These are phyloP conservation scores for Quercus engelmannii DNA, from an alignment of 306 rosid species.

Conservation along the genomic window DNA sequence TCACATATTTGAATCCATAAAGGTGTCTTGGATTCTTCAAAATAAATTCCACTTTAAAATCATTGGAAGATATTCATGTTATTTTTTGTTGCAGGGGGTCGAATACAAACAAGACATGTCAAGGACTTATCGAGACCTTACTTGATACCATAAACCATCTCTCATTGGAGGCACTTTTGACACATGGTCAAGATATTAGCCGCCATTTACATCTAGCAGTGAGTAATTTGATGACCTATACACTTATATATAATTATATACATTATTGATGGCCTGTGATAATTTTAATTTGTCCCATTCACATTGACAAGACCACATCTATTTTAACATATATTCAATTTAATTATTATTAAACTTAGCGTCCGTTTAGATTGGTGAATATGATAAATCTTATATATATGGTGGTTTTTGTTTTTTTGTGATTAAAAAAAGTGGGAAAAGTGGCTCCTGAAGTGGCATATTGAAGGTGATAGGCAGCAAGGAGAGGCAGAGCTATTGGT, in stretches of 20 bases:
- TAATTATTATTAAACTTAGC: no score
- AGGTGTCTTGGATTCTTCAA: no score
- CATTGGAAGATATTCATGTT: background rate
- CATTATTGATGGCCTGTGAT: background rate
- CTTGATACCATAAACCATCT: conserved; percentile 56
- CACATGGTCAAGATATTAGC: conserved; percentile 63
- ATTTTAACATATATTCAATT: no score
- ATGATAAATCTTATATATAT: no score
- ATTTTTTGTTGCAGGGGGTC: conserved; percentile 39
- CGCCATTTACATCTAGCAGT: conserved; percentile 52
- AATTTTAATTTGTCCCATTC: no score
- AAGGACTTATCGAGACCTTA: conserved; percentile 51
- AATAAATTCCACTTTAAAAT: background rate
- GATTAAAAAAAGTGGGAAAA: conserved; percentile 56
- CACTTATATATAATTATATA: no score
- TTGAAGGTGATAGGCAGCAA: conserved; percentile 49
- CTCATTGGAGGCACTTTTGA: conserved; percentile 52
- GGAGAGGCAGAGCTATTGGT: conserved; percentile 71
- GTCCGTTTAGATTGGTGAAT: no score
- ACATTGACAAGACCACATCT: no score
- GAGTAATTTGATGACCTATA: conserved; percentile 18
- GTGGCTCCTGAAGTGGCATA: conserved; percentile 73
- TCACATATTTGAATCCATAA: no score
- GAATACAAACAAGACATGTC: conserved; percentile 30
- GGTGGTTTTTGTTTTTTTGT: background rate